Evolutionary conservation across 129 eudicot genomes (phyloP).

Genomic region (Dittrichia graveolens): DNA sequence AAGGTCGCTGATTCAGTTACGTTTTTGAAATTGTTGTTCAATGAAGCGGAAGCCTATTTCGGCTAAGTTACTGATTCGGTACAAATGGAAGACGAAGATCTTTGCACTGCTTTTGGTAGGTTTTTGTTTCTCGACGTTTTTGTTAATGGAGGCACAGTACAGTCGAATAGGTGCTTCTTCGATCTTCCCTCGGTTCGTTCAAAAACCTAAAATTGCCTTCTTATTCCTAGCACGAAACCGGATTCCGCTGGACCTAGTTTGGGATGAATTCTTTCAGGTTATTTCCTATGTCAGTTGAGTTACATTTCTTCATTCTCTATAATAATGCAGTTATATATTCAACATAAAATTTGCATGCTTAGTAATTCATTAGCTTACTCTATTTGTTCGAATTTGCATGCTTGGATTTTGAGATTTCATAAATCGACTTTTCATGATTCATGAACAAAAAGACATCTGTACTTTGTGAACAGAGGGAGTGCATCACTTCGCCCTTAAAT

Average conservation of each 20-base stretch:
- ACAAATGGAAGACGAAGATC: constrained; percentile 74
- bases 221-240: constrained; percentile 87
- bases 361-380: constrained; percentile 7
- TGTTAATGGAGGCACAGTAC: constrained; percentile 60
- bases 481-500: constrained; percentile 3
- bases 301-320: background rate
- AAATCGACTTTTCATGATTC: background rate
- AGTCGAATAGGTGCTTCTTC: constrained; percentile 48
- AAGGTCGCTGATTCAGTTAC: constrained; percentile 24
- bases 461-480: constrained; percentile 16
- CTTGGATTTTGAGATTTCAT: constrained; percentile 19
- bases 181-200: constrained; percentile 41
- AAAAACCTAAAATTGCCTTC: constrained; percentile 81
- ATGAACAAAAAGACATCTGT: constrained; percentile 23
- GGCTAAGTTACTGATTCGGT: constrained; percentile 45
- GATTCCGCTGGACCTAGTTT: constrained; percentile 77
- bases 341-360: constrained; percentile 1
- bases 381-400: background rate
- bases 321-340: background rate
- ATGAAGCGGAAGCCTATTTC: constrained; percentile 69
- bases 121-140: constrained; percentile 54
- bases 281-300: background rate
- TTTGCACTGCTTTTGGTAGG: constrained; percentile 45
- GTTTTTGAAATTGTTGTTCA: constrained; percentile 21
- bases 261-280: constrained; percentile 95